phyloP scores from a whole-genome alignment of 2,329 filamentous ascomycete genomes.

The Aureobasidium sp. region DNA sequence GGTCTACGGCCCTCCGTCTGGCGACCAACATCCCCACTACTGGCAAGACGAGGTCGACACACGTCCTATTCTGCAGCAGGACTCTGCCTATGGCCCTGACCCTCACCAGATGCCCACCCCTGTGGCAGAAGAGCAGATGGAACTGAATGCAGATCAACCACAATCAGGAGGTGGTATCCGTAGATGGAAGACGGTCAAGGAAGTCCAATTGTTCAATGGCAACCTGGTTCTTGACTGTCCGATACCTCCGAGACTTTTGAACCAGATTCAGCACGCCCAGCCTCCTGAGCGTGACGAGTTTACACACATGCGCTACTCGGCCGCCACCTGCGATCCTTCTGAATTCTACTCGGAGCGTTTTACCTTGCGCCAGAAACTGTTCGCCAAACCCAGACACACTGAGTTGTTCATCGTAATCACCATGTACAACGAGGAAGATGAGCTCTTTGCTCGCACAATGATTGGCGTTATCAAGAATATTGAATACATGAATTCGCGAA shows the following conservation, averaged over 20 bases:
- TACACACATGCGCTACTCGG: slow-evolving; percentile 87
- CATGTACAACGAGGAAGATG: slow-evolving; percentile 99
- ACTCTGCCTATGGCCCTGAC: slow-evolving; percentile 56
- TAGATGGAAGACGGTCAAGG: slow-evolving; percentile 97
- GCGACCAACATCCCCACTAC: slow-evolving; percentile 36
- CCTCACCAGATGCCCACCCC: slow-evolving; percentile 36
- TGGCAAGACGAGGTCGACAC: slow-evolving; percentile 62
- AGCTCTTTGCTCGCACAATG: slow-evolving; percentile 92
- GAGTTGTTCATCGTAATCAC: slow-evolving; percentile 95
- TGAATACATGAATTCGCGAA: slow-evolving; percentile 92
- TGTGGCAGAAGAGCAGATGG: slow-evolving; percentile 35
- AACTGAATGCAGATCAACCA: slow-evolving; percentile 36
- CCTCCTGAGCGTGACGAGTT: slow-evolving; percentile 79
- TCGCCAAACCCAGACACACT: slow-evolving; percentile 85
- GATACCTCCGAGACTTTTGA: slow-evolving; percentile 79
- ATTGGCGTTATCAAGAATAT: slow-evolving; percentile 98
- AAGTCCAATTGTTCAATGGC: slow-evolving; percentile 93
- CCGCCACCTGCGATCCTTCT: slow-evolving; percentile 85
- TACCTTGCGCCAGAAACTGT: slow-evolving; percentile 82
- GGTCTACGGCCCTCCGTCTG: slow-evolving; percentile 26
- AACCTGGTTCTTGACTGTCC: slow-evolving; percentile 97
- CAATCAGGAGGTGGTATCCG: slow-evolving; percentile 58
- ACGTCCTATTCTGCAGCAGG: slow-evolving; percentile 67
- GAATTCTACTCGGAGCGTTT: slow-evolving; percentile 87
- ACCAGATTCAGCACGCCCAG: slow-evolving; percentile 76